Conservation (phyloP, 2,329 filamentous ascomycete species). For the Cytospora chrysosperma region DNA sequence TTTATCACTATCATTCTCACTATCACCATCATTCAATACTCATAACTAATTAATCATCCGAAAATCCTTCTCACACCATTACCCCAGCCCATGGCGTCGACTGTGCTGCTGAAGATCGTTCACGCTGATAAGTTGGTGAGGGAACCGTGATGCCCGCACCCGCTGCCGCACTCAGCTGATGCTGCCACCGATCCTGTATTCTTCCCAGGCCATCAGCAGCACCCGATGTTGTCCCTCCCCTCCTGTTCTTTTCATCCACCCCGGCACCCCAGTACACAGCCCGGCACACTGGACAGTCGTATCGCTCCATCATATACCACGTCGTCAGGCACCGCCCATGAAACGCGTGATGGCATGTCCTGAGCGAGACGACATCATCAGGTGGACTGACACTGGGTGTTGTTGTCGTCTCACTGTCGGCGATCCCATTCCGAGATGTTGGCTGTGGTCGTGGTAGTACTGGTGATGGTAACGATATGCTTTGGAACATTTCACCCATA, state of each 20-base stretch:
- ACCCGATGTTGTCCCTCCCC: neutral
- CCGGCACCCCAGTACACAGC: constrained; percentile 32
- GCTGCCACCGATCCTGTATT: neutral
- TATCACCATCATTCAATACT: neutral
- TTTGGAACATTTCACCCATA: neutral
- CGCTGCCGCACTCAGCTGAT: neutral
- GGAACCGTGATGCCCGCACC: neutral
- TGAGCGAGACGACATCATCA: constrained; percentile 38
- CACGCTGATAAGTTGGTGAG: neutral
- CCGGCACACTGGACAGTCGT: constrained; percentile 42
- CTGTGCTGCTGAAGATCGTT: neutral
- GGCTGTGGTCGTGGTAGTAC: neutral
- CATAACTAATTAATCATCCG: no score
- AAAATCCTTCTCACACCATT: neutral
- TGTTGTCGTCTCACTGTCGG: no score
- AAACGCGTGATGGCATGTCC: constrained; percentile 39
- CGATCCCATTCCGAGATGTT: no score
- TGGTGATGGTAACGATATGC: neutral
- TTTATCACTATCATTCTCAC: no score
- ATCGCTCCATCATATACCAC: constrained; percentile 39
- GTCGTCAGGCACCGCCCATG: constrained; percentile 40
- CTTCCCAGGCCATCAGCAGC: no score
- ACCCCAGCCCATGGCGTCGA: neutral
- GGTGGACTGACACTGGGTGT: no score
- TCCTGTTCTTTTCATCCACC: constrained; percentile 17